Evolutionary conservation across 2,329 filamentous ascomycete species (phyloP), one percentile per base, ranked within the genome.

Genomic region (Diaporthe sp.): DNA sequence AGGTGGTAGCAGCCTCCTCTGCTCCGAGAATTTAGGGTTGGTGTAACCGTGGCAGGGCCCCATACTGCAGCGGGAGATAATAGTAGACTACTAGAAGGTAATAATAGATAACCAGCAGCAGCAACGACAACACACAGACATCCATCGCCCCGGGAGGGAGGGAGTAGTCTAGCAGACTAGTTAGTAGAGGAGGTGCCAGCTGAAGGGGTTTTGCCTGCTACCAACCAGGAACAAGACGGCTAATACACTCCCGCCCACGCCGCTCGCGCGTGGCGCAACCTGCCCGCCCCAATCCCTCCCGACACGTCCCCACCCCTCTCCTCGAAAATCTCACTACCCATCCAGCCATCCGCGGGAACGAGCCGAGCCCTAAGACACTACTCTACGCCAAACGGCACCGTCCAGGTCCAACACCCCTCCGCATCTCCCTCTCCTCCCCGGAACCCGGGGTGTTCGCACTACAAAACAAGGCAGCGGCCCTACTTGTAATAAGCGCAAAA

Each of bases 171-270:
- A n/a, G 13, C 37, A 55, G 53, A 20, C 53, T 55, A 55, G 25
- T 9, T 39, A 13, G 20, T 4, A 31, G 60, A 31, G 15, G 7
- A 28, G 44, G 61, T 9, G 47, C 47, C 20, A 39, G 47, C 63
- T 68, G 65, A 53, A 53, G 49, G 65, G 65, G 47, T 20, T 68
- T 68, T 53, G 47, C 65, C 65, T 68, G 65, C 65, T 53, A 22
- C 65, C 65, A 68, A 68, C 65, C 65, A 68, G 65, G 65, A 68
- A 68, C 65, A 51, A 39, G 22, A 61, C 65, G 65, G 65, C 47
- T 55, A 53, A 53, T 68, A 8, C 5, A 0, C 17, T 53, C 47
- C 47, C 13, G 47, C 47, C 47, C 65, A 68, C 65, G 44, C 47
- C 34, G 63, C 47, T n/a, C 31, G 63, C 63, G 44, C 63, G 63